Base-by-base conservation (phyloP, 164 flowering plant genomes). In the Santalum album region DNA sequence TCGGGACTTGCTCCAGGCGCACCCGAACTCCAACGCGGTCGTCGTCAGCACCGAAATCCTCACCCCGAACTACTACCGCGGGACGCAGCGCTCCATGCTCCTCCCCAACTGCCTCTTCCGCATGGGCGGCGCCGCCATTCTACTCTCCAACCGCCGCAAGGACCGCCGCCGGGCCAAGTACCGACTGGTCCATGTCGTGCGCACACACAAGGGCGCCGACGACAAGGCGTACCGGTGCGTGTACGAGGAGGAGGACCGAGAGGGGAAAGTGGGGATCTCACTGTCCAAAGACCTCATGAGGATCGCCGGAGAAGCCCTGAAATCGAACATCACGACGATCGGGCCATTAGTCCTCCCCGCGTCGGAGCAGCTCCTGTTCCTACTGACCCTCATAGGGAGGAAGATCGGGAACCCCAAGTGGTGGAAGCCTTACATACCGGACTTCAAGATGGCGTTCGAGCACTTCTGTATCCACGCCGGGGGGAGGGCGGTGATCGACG, bases 51-150 rank as follows among this genome's bases (percentile, higher is more conserved):
- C 50, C 25, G 50, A 46, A 15, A 46, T 46, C 50, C 7, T 46
- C 25, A 46, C 25, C 50, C 50, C 50, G 10, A 46, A 46, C 50
- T 20, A 20, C 23, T 46, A 46, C 50, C 23, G 25, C 14, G 50
- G 50, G 22, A 20, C 50, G 12, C 50, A 46, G 50, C 23, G 50
- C 25, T 46, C 50, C 25, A 46, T 46, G 50, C 25, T 20, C 12
- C 25, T 46, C 25, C 25, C 50, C 50, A 46, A 46, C 50, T 46
- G 50, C 25, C 50, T 46, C 50, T 46, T 46, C 25, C 50, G 50
- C 12, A 46, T 46, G 50, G 50, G 50, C 14, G 16, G 22, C 25
- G 50, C 50, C 25, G 50, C 50, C 11, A 46, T 46, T 15, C 50
- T 46, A 3, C 50, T 46, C 3, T 46, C 50, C 0, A 46, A 46